Conservation (phyloP, 2,329 filamentous ascomycete genomes). For the Cadophora luteo-olivacea region DNA sequence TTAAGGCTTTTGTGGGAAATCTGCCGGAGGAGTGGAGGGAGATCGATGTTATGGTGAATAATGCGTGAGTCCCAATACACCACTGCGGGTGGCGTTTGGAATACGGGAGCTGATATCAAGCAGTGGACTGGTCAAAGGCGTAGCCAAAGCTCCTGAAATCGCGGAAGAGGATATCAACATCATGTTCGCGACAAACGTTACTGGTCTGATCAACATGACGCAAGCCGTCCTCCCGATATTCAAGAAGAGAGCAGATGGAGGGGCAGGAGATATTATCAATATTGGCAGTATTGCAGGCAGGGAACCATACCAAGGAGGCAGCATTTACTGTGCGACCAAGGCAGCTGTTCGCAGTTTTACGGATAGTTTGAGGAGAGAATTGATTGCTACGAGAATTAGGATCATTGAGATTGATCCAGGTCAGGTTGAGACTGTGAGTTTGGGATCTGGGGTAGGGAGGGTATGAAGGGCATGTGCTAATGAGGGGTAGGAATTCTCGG, state of each 20-base stretch:
- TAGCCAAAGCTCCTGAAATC: slow-evolving; percentile 86
- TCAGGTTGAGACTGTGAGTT: slow-evolving; percentile 82
- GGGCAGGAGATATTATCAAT: slow-evolving; percentile 93
- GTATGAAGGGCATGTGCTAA: slow-evolving; percentile 14
- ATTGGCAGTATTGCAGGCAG: slow-evolving; percentile 91
- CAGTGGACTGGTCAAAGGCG: slow-evolving; percentile 87
- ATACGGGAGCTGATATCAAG: slow-evolving; percentile 25
- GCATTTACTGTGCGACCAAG: slow-evolving; percentile 94
- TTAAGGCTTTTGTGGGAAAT: slow-evolving; percentile 72
- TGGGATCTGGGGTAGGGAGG: not conserved
- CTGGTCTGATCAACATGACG: slow-evolving; percentile 94
- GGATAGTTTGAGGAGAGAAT: slow-evolving; percentile 80
- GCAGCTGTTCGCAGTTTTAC: slow-evolving; percentile 87
- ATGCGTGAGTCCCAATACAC: slow-evolving; percentile 62
- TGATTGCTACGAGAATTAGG: slow-evolving; percentile 80
- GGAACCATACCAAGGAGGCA: slow-evolving; percentile 83
- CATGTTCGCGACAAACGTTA: slow-evolving; percentile 95
- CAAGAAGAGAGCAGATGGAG: slow-evolving; percentile 71
- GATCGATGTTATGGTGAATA: slow-evolving; percentile 92
- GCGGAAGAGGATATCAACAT: slow-evolving; percentile 78
- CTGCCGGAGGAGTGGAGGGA: slow-evolving; percentile 84
- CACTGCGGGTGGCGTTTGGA: no score
- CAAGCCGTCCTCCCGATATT: slow-evolving; percentile 87
- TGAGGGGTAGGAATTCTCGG: slow-evolving; percentile 73
- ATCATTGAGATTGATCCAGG: slow-evolving; percentile 91